Conservation (phyloP, 345 rosid species). For the Theobroma cacao region DNA sequence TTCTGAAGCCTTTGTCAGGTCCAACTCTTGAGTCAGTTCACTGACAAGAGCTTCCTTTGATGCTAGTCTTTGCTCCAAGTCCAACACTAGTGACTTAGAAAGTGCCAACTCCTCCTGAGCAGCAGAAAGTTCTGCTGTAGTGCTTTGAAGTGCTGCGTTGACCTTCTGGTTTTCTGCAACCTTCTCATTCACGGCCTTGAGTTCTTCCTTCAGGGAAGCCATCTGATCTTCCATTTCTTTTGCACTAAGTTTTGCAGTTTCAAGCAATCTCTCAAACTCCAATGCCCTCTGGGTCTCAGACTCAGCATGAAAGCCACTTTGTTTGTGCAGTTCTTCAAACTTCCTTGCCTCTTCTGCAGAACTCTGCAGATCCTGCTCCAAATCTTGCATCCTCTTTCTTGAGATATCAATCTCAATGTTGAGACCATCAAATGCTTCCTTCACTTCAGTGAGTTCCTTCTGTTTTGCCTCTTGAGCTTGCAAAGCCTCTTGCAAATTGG, state of each 20-base stretch:
- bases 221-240: slow-evolving; percentile 67
- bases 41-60: slow-evolving; percentile 58
- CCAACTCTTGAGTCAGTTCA: slow-evolving; percentile 61
- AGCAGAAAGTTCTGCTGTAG: slow-evolving; percentile 55
- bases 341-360: slow-evolving; percentile 63
- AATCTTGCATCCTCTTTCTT: slow-evolving; percentile 56
- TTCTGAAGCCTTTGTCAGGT: slow-evolving; percentile 62
- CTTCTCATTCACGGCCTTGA: slow-evolving; percentile 61
- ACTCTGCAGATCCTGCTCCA: slow-evolving; percentile 58
- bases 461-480: slow-evolving; percentile 69
- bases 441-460: slow-evolving; percentile 69
- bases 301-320: slow-evolving; percentile 76
- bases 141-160: slow-evolving; percentile 66
- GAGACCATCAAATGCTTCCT: slow-evolving; percentile 68
- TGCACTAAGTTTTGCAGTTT: slow-evolving; percentile 48
- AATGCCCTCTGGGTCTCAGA: slow-evolving; percentile 66
- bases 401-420: slow-evolving; percentile 65
- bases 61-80: slow-evolving; percentile 56
- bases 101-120: slow-evolving; percentile 61
- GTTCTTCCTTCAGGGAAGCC: slow-evolving; percentile 61
- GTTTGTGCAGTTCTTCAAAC: slow-evolving; percentile 78
- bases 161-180: slow-evolving; percentile 62
- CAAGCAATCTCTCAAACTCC: slow-evolving; percentile 77
- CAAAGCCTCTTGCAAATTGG: slow-evolving; percentile 57
- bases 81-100: slow-evolving; percentile 56